Conservation (phyloP, 768 basidiomycete genomes). For the Hypholoma fasciculare region DNA sequence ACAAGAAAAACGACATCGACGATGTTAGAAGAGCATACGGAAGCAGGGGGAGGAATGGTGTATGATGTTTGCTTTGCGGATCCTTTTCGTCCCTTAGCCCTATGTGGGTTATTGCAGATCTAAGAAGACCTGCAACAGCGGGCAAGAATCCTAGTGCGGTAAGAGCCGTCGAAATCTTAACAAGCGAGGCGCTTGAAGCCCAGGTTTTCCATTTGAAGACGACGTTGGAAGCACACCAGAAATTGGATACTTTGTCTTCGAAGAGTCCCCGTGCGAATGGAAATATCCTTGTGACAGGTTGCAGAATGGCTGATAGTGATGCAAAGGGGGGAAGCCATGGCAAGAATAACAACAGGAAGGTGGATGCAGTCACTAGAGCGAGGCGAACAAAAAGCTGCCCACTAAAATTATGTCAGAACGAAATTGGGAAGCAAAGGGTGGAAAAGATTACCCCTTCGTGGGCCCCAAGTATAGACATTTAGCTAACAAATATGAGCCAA, state of each 20-base stretch:
- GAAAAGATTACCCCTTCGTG: slow-evolving; percentile 56
- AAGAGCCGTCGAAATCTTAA: slow-evolving; percentile 63
- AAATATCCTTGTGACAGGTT: slow-evolving; percentile 81
- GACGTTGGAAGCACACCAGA: slow-evolving; percentile 94
- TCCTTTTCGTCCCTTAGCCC: background rate
- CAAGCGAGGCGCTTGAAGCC: slow-evolving; percentile 46
- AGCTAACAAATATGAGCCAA: slow-evolving; percentile 88
- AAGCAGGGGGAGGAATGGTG: slow-evolving; percentile 64
- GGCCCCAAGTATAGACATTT: slow-evolving; percentile 87
- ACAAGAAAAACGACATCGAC: slow-evolving; percentile 92
- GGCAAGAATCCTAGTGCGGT: slow-evolving; percentile 77
- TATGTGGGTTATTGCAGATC: slow-evolving; percentile 26
- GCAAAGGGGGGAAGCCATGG: slow-evolving; percentile 80
- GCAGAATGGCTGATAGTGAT: slow-evolving; percentile 46
- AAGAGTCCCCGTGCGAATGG: slow-evolving; percentile 90
- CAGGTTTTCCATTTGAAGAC: slow-evolving; percentile 80
- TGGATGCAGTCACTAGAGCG: slow-evolving; percentile 55
- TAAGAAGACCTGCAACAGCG: slow-evolving; percentile 44
- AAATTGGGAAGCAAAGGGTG: background rate
- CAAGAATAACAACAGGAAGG: slow-evolving; percentile 71
- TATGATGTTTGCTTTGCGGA: slow-evolving; percentile 25
- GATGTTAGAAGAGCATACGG: slow-evolving; percentile 79
- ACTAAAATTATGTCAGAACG: slow-evolving; percentile 17
- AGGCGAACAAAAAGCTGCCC: slow-evolving; percentile 65
- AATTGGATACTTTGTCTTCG: slow-evolving; percentile 96